These are phyloP conservation scores for Paecilomyces sp. DNA, from an alignment of 2,329 filamentous ascomycete genomes.

Conservation along the genomic window DNA sequence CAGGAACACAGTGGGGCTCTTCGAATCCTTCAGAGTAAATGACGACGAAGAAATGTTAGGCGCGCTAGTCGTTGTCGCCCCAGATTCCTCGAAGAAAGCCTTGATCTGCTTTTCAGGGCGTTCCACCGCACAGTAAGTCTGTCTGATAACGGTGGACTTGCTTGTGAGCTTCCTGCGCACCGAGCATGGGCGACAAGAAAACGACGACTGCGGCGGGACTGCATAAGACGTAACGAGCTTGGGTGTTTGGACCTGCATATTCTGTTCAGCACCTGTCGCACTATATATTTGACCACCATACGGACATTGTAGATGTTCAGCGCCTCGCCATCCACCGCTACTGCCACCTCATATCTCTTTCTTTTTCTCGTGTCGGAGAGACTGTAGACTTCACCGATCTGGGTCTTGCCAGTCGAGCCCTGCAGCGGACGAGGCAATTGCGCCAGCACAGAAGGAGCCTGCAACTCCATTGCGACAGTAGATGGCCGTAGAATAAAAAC, in stretches of 20 bases:
- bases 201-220: conserved; percentile 52
- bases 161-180: conserved; percentile 45
- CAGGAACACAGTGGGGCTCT: conserved; percentile 30
- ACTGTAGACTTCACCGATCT: conserved; percentile 44
- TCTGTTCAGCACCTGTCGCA: background rate
- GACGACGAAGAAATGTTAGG: conserved; percentile 31
- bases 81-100: conserved; percentile 46
- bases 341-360: conserved; percentile 55
- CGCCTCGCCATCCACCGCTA: conserved; percentile 54
- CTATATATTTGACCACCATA: background rate
- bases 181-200: conserved; percentile 52
- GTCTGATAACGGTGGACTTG: conserved; percentile 40
- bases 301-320: conserved; percentile 57
- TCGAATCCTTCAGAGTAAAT: conserved; percentile 29
- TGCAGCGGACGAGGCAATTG: conserved; percentile 39
- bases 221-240: conserved; percentile 55
- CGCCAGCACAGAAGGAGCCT: conserved; percentile 36
- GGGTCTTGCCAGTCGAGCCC: conserved; percentile 31
- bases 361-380: conserved; percentile 51
- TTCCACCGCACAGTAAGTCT: conserved; percentile 49
- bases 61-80: conserved; percentile 21
- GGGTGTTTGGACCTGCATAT: conserved; percentile 51
- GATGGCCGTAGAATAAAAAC: conserved; percentile 3
- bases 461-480: conserved; percentile 33
- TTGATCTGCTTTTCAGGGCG: conserved; percentile 45